phyloP scores from a whole-genome alignment of 2,329 filamentous ascomycete species.

The Penicillium sp. region DNA sequence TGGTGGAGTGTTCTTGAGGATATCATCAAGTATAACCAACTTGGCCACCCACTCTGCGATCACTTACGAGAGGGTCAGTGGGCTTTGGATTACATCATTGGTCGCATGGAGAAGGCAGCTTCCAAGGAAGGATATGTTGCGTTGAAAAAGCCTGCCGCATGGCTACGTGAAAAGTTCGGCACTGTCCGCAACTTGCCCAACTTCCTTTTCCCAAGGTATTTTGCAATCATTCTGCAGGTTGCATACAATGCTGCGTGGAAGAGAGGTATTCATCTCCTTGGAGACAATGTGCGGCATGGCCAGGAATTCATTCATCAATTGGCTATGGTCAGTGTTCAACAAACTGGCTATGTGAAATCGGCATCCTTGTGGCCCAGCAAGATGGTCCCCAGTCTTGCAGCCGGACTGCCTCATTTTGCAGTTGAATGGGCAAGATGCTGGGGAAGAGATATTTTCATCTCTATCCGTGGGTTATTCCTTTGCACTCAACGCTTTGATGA shows the following conservation, averaged over 20 bases:
- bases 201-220: conserved; percentile 90
- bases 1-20: conserved; percentile 93
- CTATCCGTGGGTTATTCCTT: conserved; percentile 84
- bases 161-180: conserved; percentile 82
- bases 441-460: conserved; percentile 97
- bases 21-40: conserved; percentile 83
- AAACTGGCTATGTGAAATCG: conserved; percentile 84
- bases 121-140: conserved; percentile 61
- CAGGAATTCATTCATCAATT: conserved; percentile 88
- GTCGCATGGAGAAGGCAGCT: conserved; percentile 71
- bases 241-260: conserved; percentile 83
- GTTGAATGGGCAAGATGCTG: conserved; percentile 94
- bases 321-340: conserved; percentile 87
- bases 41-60: conserved; percentile 90
- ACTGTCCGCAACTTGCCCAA: conserved; percentile 80
- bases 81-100: conserved; percentile 84
- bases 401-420: conserved; percentile 90
- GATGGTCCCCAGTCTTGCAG: conserved; percentile 80
- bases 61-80: conserved; percentile 89
- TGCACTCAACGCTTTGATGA: conserved; percentile 85
- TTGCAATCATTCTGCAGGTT: conserved; percentile 82
- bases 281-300: conserved; percentile 70
- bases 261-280: conserved; percentile 75
- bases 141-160: conserved; percentile 66
- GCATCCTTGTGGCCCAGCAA: conserved; percentile 87